phyloP scores from a whole-genome alignment of 1,284 basidiomycete species.

The Tilletia horrida region DNA sequence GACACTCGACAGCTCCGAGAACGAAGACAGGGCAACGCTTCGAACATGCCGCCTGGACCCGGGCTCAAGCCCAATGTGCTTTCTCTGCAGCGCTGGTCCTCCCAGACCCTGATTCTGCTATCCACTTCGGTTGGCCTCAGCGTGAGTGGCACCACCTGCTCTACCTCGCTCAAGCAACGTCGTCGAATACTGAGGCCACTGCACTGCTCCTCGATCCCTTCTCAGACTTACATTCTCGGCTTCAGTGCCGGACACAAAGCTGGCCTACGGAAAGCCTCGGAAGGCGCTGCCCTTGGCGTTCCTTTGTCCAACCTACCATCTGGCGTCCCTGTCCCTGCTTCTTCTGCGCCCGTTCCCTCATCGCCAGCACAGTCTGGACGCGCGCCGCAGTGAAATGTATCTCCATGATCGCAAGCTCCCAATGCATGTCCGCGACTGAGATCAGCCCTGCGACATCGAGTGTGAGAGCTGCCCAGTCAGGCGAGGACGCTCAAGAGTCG shows the following conservation, averaged over 20 bases:
- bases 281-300: not conserved
- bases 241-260: conserved; percentile 2
- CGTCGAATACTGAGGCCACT: not conserved
- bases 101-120: conserved; percentile 32
- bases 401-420: no score
- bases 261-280: not conserved
- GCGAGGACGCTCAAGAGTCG: no score
- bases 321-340: no score
- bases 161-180: not conserved
- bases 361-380: no score
- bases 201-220: not conserved
- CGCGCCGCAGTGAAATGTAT: no score
- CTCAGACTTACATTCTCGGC: conserved; percentile 2
- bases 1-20: not conserved
- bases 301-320: not conserved
- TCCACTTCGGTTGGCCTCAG: conserved; percentile 28
- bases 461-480: no score
- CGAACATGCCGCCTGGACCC: not conserved
- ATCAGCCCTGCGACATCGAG: no score
- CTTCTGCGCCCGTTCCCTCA: not conserved
- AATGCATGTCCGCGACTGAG: no score
- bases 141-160: not conserved
- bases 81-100: conserved; percentile 31
- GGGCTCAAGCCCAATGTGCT: not conserved
- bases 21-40: not conserved